Conservation (phyloP, 2,329 filamentous ascomycete genomes). For the Beauveria pseudobassiana region DNA sequence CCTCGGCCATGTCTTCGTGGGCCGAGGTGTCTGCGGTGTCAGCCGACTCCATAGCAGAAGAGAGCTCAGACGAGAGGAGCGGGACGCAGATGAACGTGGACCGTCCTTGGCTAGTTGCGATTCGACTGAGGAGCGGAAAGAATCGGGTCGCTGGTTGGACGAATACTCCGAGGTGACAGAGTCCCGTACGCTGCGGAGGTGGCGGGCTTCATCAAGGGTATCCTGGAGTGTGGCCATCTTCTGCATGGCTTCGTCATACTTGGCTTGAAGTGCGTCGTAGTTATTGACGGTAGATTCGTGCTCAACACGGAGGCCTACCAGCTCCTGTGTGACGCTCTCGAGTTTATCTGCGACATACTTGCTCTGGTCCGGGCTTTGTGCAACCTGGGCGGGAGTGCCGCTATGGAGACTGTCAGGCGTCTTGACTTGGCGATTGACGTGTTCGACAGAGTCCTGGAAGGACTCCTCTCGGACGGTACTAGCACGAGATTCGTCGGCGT, state of each 20-base stretch:
- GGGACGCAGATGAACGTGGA: constrained; percentile 62
- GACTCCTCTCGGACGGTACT: constrained; percentile 28
- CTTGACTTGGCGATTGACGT: not conserved
- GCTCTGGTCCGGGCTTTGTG: constrained; percentile 69
- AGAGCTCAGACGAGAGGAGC: constrained; percentile 92
- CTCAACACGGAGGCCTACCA: constrained; percentile 82
- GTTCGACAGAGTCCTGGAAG: constrained; percentile 11
- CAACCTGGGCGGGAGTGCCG: constrained; percentile 45
- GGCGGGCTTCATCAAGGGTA: constrained; percentile 68
- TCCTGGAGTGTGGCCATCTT: constrained; percentile 82
- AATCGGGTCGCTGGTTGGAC: constrained; percentile 54
- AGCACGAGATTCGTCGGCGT: constrained; percentile 20
- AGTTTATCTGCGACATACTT: constrained; percentile 88
- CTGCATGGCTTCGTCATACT: constrained; percentile 84
- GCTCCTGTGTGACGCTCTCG: constrained; percentile 82
- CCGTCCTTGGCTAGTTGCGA: constrained; percentile 63
- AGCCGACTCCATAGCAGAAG: constrained; percentile 73
- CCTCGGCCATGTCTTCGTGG: constrained; percentile 42
- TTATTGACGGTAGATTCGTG: constrained; percentile 80
- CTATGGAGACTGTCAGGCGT: constrained; percentile 7
- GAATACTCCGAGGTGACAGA: constrained; percentile 48
- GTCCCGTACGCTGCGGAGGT: constrained; percentile 47
- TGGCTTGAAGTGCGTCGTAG: constrained; percentile 72
- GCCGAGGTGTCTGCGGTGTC: constrained; percentile 52
- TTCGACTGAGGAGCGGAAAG: constrained; percentile 77